Evolutionary conservation across 2,329 filamentous ascomycete genomes (phyloP), one percentile per base, ranked within the genome.

Genomic region (Pyrenophora graminea): DNA sequence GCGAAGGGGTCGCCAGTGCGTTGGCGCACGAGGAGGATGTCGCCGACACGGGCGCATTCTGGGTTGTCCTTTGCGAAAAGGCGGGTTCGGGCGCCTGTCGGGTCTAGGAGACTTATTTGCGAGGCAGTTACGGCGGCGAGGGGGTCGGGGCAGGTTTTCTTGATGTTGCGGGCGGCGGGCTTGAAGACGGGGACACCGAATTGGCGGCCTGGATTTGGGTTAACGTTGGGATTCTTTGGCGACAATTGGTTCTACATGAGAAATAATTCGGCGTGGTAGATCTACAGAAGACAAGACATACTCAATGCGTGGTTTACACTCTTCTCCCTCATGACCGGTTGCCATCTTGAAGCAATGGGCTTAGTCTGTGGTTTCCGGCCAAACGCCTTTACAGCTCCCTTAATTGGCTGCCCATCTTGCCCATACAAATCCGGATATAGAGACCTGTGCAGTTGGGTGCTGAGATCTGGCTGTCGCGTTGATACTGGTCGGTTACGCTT

Each of bases 1-100:
- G 91, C 85, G 71, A 97, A 97, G 6, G 93, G 90, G 73, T 97
- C 93, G 55, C 87, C 88, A 56, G 85, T 89, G 72, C 87, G 88
- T 67, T 90, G 88, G 36, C 90, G 90, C 40, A 97, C 90, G 65
- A 95, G 90, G 31, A 99, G 82, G 59, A 99, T 90, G 75, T 99
- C 94, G 67, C 94, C 94, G 1, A 89, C 84, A 66, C 88, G 87
- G 48, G 88, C 91, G 65, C 86, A 84, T 72, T 97, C 91, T 27
- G 83, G 82, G 75, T 93, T 95, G 45, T 81, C 76, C 62, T 83
- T 84, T 60, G 86, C 84, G 79, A 99, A 97, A 50, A 99, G 85
- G 27, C 85, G 84, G 37, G 86, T 88, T 55, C 93, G 89, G 45
- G 88, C 86, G 42, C 91, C 91, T 1, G 86, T 91, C 4, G 91